Conservation (phyloP, 768 basidiomycete species). For the Mycena filopes region DNA sequence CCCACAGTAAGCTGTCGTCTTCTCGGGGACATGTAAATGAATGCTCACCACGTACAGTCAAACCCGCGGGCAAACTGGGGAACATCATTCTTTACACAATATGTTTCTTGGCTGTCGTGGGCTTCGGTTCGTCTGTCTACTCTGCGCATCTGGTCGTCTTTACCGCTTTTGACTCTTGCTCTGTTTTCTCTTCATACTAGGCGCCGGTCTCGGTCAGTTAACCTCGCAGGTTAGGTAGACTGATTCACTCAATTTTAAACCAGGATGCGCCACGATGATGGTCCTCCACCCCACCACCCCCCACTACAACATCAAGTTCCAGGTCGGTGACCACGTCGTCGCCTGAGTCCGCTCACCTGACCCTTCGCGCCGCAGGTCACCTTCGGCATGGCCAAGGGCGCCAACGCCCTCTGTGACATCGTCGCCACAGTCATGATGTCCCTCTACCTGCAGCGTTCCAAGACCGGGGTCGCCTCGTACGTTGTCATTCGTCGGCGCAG, state of each 20-base stretch:
- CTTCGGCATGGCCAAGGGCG: conserved; percentile 14
- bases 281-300: neutral
- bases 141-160: no score
- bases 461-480: neutral
- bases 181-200: no score
- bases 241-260: neutral
- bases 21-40: no score
- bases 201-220: no score
- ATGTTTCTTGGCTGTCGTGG: neutral
- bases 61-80: neutral
- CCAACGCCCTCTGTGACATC: conserved; percentile 11
- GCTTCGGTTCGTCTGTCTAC: no score
- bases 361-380: no score
- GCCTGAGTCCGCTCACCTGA: no score
- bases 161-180: no score
- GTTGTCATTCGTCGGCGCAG: neutral
- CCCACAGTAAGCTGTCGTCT: neutral
- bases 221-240: no score
- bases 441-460: conserved; percentile 10
- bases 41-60: neutral
- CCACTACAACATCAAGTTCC: conserved; percentile 12
- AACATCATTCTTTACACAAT: neutral
- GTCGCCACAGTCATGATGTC: conserved; percentile 12
- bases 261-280: conserved; percentile 9
- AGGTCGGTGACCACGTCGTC: no score